phyloP scores from a whole-genome alignment of 2,329 filamentous ascomycete species.

The Talaromyces sp. region DNA sequence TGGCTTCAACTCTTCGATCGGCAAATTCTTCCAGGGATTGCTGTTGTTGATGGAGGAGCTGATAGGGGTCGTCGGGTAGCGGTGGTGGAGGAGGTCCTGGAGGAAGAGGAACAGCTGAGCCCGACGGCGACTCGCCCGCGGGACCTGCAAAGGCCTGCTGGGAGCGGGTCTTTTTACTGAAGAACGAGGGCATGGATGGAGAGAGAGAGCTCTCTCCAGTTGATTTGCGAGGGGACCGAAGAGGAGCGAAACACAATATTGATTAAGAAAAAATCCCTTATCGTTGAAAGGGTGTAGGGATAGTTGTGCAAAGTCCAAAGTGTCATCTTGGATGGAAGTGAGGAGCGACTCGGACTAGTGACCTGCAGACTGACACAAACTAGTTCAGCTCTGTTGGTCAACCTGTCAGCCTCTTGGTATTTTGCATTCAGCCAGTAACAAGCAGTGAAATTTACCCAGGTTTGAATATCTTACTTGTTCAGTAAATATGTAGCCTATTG shows the following conservation, averaged over 20 bases:
- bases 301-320: neutral
- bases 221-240: too few relatives aligned
- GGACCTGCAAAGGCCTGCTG: constrained; percentile 13
- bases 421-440: neutral
- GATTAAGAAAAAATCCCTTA: neutral
- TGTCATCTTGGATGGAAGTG: constrained; percentile 4
- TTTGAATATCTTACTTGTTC: neutral
- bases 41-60: constrained; percentile 3
- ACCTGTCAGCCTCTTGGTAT: neutral
- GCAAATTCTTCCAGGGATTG: neutral
- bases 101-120: constrained; percentile 2
- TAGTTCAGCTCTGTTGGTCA: neutral
- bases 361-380: neutral
- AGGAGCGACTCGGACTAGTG: constrained; percentile 4
- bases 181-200: constrained; percentile 18
- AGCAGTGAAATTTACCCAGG: too few relatives aligned
- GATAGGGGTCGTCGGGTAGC: constrained; percentile 1
- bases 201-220: constrained; percentile 4
- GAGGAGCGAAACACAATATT: neutral
- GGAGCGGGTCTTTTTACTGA: constrained; percentile 19
- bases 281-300: neutral
- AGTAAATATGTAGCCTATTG: neutral
- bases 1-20: neutral
- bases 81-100: constrained; percentile 3
- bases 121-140: constrained; percentile 12